Conservation (phyloP, 495 filamentous ascomycete genomes). For the Aspergillus avenaceus region DNA sequence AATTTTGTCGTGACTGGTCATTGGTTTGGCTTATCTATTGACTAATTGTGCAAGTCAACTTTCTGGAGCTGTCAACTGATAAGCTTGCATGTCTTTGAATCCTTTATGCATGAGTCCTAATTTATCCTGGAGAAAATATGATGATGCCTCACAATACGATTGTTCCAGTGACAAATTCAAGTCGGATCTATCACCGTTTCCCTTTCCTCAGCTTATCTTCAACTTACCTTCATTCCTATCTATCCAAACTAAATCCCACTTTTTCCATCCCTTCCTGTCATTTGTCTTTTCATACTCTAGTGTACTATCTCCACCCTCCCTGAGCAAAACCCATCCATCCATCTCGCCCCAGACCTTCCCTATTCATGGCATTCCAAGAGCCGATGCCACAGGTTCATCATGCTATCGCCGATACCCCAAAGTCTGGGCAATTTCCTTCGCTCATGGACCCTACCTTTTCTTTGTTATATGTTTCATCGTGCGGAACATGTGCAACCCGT, state of each 20-base stretch:
- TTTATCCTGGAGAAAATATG: background rate
- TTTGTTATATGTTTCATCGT: background rate
- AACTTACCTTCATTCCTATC: background rate
- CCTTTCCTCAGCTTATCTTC: background rate
- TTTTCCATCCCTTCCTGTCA: background rate
- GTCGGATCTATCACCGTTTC: background rate
- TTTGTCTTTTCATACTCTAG: background rate
- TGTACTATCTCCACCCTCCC: background rate
- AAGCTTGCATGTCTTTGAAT: background rate
- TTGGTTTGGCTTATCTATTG: background rate
- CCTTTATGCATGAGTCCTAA: no score
- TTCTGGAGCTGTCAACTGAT: constrained; percentile 11
- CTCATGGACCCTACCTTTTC: background rate
- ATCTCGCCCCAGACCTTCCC: background rate
- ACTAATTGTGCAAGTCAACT: constrained; percentile 1
- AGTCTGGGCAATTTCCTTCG: background rate
- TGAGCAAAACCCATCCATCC: background rate
- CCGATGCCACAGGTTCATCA: background rate
- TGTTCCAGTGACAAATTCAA: no score
- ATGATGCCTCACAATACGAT: constrained; percentile 2
- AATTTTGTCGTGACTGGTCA: background rate
- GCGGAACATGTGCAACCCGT: no score
- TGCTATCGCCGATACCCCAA: background rate
- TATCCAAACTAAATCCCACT: background rate
- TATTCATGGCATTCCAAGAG: background rate